Conservation (phyloP, 106 monocot genomes). For the Dioscorea dumetorum region DNA sequence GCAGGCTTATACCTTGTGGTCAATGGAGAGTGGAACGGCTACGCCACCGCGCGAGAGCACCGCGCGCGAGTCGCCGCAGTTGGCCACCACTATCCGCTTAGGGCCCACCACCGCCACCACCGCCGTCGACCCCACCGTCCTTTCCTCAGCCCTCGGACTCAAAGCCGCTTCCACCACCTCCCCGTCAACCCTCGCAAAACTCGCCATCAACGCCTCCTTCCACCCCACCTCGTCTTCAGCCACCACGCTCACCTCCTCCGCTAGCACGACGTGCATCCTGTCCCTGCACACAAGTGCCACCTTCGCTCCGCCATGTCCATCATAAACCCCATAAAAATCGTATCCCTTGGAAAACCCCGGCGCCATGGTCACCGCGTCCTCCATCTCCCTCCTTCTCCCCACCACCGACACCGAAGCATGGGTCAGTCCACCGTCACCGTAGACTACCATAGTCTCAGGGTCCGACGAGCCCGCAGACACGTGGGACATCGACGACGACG, state of each 20-base stretch:
- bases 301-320: constrained; percentile 55
- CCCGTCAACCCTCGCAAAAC: constrained; percentile 50
- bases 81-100: constrained; percentile 50
- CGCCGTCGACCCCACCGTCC: constrained; percentile 79
- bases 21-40: constrained; percentile 46
- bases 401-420: constrained; percentile 43
- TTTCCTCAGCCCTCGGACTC: constrained; percentile 15
- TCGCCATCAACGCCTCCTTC: constrained; percentile 36
- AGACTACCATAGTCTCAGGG: neutral
- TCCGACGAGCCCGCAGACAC: neutral
- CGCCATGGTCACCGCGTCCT: constrained; percentile 38
- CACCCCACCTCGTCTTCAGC: constrained; percentile 12
- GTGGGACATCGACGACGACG: neutral
- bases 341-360: constrained; percentile 17
- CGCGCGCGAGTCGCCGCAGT: constrained; percentile 76
- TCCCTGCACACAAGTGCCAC: constrained; percentile 60
- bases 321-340: constrained; percentile 71
- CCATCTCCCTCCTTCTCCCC: constrained; percentile 55
- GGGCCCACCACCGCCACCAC: constrained; percentile 52
- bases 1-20: constrained; percentile 51
- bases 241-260: constrained; percentile 38
- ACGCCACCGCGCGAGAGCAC: constrained; percentile 53
- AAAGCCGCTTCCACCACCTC: constrained; percentile 24
- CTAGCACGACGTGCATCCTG: constrained; percentile 57
- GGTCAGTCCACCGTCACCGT: neutral